Percentiles rank a stretch among this genome's conserved stretches.
These are phyloP conservation scores for Hyphopichia khmerensis DNA, from an alignment of 1,139 yeast species.

Conservation along the genomic window DNA sequence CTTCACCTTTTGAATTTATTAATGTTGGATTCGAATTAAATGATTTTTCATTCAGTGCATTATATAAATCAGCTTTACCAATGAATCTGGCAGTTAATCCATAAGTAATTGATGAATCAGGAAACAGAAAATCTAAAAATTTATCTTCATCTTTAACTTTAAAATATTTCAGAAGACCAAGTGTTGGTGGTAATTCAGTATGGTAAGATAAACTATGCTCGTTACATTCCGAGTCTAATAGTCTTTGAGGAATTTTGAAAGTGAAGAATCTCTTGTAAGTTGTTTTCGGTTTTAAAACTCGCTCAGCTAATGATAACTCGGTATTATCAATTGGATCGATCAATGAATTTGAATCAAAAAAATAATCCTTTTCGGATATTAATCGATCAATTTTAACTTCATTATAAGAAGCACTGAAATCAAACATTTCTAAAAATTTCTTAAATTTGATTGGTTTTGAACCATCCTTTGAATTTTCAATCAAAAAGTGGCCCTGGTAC, in stretches of 20 bases:
- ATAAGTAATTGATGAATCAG: conserved; percentile 34
- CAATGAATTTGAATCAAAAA: no score
- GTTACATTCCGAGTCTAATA: conserved; percentile 40
- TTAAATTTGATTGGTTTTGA: conserved; percentile 14
- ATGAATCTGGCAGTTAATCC: conserved; percentile 41
- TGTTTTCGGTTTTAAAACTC: conserved; percentile 25
- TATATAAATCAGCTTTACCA: conserved; percentile 35
- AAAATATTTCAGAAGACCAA: conserved; percentile 21
- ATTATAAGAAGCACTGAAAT: conserved; percentile 41
- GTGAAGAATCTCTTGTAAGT: conserved; percentile 42
- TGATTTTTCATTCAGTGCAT: conserved; percentile 8
- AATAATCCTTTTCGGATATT: conserved; percentile 22
- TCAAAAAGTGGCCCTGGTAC: conserved; percentile 36
- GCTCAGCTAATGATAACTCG: conserved; percentile 21
- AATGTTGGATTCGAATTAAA: conserved; percentile 23
- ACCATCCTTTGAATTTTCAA: conserved; percentile 11
- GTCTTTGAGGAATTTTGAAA: conserved; percentile 38
- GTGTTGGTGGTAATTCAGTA: conserved; percentile 38
- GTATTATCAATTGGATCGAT: conserved; percentile 32
- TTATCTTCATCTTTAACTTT: conserved; percentile 13
- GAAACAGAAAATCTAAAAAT: conserved; percentile 20
- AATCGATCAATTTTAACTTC: conserved; percentile 32
- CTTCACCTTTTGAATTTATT: conserved; percentile 40
- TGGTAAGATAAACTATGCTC: conserved; percentile 32
- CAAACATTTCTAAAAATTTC: conserved; percentile 44